Percentiles rank a stretch among this genome's conserved stretches.
Conservation (phyloP, 352 stramenopile genomes). For the Phytophthora pistaciae region DNA sequence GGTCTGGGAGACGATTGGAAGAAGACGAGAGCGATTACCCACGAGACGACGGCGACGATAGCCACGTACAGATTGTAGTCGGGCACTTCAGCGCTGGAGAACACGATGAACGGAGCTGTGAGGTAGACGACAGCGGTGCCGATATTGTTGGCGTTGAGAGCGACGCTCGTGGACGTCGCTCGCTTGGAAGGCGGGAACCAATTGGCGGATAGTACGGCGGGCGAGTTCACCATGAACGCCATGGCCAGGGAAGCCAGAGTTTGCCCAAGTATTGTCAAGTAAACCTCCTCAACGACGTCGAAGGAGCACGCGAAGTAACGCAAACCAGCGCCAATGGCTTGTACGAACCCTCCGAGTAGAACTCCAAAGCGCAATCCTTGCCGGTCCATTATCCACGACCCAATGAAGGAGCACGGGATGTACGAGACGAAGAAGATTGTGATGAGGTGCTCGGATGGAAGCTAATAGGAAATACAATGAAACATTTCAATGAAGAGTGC, state of each 20-base stretch:
- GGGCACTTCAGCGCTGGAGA: conserved; percentile 37
- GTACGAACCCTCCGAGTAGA: conserved; percentile 58
- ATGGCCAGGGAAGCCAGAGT: conserved; percentile 68
- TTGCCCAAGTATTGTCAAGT: conserved; percentile 61
- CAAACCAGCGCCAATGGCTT: conserved; percentile 53
- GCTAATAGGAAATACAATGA: conserved; percentile 19
- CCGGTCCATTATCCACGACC: conserved; percentile 82
- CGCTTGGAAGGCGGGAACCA: conserved; percentile 77
- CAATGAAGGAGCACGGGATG: conserved; percentile 79
- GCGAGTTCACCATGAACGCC: conserved; percentile 86
- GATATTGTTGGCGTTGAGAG: conserved; percentile 72
- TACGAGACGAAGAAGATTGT: conserved; percentile 83
- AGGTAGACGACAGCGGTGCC: conserved; percentile 72
- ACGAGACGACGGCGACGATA: conserved; percentile 31
- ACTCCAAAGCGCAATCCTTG: conserved; percentile 65
- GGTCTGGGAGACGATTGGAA: conserved; percentile 64
- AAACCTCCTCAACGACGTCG: conserved; percentile 24
- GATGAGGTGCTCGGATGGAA: conserved; percentile 78
- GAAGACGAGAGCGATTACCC: conserved; percentile 28
- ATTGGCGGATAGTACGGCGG: conserved; percentile 70
- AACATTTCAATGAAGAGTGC: background rate
- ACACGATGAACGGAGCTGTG: conserved; percentile 57
- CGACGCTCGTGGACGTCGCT: conserved; percentile 73
- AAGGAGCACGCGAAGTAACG: conserved; percentile 53
- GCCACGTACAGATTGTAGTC: conserved; percentile 62